Base-by-base conservation (phyloP, 352 stramenopile species). In the Phytophthora crassamura region DNA sequence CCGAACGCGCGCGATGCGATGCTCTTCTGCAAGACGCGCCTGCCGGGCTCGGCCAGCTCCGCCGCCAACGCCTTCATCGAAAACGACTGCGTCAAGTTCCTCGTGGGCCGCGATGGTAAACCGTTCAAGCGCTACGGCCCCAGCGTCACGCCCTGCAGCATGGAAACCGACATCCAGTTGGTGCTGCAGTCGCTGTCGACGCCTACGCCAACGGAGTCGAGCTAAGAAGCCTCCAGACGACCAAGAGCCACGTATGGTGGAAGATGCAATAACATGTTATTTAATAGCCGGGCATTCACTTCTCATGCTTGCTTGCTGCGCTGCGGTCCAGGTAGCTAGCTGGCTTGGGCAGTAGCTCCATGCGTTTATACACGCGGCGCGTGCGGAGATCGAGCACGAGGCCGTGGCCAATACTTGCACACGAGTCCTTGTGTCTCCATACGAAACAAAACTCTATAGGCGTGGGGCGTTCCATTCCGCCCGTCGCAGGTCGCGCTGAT, bases 51-150 rank as follows among this genome's bases (percentile, higher is more conserved):
- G 63, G 66, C 67, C 0, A 52, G 45, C 38, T 67, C 64, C 14
- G 59, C 59, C 41, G 59, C 59, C 5, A 71, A 76, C 20, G 82
- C 76, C 3, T 92, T 89, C 64, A 89, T 98, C 55, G 81, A 91
- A 59, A 96, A 91, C 86, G 93, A 97, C 64, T 97, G 93, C 59
- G 88, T 85, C 35, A 97, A 95, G 67, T 98, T 97, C 58, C 69
- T 98, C 7, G 74, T 98, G 1, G 83, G 90, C 75, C 80, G 84
- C 50, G 75, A 93, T 22, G 93, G 93, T 28, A 74, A 63, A 48
- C 77, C 91, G 35, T 62, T 80, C 52, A 89, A 95, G 65, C 77
- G 93, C 8, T 97, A 66, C 35, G 34, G 30, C 1, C 57, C 72
- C 7, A 45, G 22, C 25, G 53, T 62, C 22, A 52, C 51, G 43